Percentiles rank a stretch among this genome's conserved stretches.
These are phyloP conservation scores for Xanthoconium separans DNA, from an alignment of 1,284 basidiomycete species.

Conservation along the genomic window DNA sequence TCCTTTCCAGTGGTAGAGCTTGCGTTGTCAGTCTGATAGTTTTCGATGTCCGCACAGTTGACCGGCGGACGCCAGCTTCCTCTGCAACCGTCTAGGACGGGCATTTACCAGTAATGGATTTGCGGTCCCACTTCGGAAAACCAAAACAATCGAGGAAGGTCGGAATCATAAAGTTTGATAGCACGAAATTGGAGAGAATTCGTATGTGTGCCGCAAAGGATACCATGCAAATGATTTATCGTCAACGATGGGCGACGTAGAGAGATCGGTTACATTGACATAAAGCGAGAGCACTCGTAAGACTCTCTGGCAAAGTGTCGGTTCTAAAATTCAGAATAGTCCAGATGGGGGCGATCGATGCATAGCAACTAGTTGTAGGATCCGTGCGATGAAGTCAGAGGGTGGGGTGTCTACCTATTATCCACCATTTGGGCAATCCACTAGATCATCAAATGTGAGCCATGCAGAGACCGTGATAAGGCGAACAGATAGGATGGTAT, in stretches of 20 bases:
- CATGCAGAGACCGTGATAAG: slow-evolving; percentile 10
- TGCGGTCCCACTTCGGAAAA: slow-evolving; percentile 1
- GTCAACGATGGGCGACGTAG: not conserved
- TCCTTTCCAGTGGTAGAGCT: not conserved
- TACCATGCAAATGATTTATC: not conserved
- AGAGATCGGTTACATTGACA: slow-evolving; percentile 3
- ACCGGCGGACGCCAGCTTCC: not conserved
- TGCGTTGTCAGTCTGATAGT: not conserved
- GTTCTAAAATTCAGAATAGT: slow-evolving; percentile 4
- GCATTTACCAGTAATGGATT: slow-evolving; percentile 4
- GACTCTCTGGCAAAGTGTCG: not conserved
- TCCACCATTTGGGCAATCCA: slow-evolving; percentile 24
- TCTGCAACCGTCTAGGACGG: not conserved
- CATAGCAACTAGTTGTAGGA: slow-evolving; percentile 9
- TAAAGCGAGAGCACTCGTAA: not conserved
- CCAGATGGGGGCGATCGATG: slow-evolving; percentile 22
- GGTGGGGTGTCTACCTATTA: slow-evolving; percentile 12
- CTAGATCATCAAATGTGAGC: slow-evolving; percentile 21
- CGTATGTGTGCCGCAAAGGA: slow-evolving; percentile 14
- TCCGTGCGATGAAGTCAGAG: not conserved
- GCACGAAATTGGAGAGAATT: slow-evolving; percentile 13
- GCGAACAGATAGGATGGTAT: slow-evolving; percentile 21
- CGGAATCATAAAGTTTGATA: slow-evolving; percentile 26
- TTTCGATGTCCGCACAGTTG: not conserved
- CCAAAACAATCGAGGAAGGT: slow-evolving; percentile 18